These are phyloP conservation scores for Nakazawaea ambrosiae DNA, from an alignment of 805 yeast species.

Conservation along the genomic window DNA sequence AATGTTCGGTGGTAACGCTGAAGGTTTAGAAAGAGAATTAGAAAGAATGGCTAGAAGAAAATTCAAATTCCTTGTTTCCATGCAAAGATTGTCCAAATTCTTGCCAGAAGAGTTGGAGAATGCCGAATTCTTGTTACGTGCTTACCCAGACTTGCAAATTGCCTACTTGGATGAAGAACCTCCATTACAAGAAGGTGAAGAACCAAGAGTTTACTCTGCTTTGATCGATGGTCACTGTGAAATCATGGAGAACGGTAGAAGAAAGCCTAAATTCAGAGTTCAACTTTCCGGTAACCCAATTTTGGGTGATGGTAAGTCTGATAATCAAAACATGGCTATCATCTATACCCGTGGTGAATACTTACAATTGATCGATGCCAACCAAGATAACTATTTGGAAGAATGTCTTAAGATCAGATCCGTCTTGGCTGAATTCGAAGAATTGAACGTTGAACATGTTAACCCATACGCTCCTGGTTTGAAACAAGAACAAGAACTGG, in stretches of 20 bases:
- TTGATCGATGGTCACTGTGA: slow-evolving; percentile 79
- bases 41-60: slow-evolving; percentile 85
- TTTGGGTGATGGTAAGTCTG: slow-evolving; percentile 85
- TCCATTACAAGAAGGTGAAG: slow-evolving; percentile 62
- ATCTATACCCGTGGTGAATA: slow-evolving; percentile 82
- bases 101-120: slow-evolving; percentile 70
- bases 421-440: slow-evolving; percentile 78
- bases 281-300: slow-evolving; percentile 80
- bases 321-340: slow-evolving; percentile 76
- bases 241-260: slow-evolving; percentile 61
- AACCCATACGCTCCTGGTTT: slow-evolving; percentile 77
- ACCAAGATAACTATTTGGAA: slow-evolving; percentile 80
- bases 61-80: slow-evolving; percentile 73
- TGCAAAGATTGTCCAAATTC: slow-evolving; percentile 77
- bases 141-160: slow-evolving; percentile 81
- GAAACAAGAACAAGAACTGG: slow-evolving; percentile 43
- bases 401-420: slow-evolving; percentile 81
- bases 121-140: slow-evolving; percentile 74
- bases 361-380: slow-evolving; percentile 78
- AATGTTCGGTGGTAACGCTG: slow-evolving; percentile 98
- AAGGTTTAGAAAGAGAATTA: slow-evolving; percentile 89
- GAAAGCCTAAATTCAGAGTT: slow-evolving; percentile 71
- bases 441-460: slow-evolving; percentile 64
- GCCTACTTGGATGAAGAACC: slow-evolving; percentile 95
- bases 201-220: slow-evolving; percentile 66